Evolutionary conservation across 148 eudicot species (phyloP), one percentile per base, ranked within the genome.

Genomic region (Rhododendron vialii): DNA sequence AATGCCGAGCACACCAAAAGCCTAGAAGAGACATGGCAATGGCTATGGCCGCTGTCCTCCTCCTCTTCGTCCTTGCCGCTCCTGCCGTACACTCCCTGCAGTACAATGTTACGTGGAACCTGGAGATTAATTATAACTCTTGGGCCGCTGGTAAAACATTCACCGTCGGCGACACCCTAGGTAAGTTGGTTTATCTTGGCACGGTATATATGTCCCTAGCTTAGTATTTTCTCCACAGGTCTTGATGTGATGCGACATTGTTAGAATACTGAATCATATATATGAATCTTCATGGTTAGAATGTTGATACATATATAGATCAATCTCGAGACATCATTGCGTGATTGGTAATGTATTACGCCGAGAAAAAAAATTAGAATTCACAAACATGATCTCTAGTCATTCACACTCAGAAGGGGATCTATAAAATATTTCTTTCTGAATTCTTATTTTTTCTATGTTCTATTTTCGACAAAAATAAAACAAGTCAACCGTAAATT

Each of bases 111-210:
- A 85, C 85, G 36, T 88, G 89, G 89, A 51, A 1, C 35, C 35
- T 35, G 38, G 0, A 10, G 0, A 65, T 3, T 1, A 43, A 77
- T 78, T 88, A 76, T 30, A 0, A 45, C 33, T 78, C 69, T 26
- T 82, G 89, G 87, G 85, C 80, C 7, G 11, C 83, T 2, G 35
- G 75, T 4, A n/a, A 85, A 82, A 88, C 69, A 15, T 88, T 85
- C 15, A 30, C 43, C 0, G 86, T 82, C 30, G 87, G 86, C 8
- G 89, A 88, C 53, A 77, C 36, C 9, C 83, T 88, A 5, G 9
- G 91, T 89, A 82, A 82, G 87, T 89, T 71, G 20, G 41, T 71
- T 71, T 71, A 71, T 33, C 76, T 71, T 71, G 75, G 0, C 75
- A 53, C 20, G 24, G 1, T 1, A 28, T 69, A 7, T 28, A 26